phyloP scores from a whole-genome alignment of 176 grass and related monocot species.

The Carex pumila region DNA sequence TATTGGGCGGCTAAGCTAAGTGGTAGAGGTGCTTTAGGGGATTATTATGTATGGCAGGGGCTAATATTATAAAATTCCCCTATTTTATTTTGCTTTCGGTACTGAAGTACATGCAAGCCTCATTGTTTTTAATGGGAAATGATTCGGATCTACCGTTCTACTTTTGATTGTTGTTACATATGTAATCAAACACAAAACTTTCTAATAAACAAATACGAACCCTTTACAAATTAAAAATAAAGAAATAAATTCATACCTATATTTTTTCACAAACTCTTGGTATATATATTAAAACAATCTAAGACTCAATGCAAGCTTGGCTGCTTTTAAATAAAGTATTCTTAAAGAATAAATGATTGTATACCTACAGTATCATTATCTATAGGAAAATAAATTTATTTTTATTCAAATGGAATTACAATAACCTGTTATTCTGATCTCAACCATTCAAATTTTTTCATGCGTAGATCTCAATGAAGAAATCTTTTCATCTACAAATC shows the following conservation, averaged over 20 bases:
- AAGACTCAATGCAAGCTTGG: not conserved
- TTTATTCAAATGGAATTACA: too few species aligned
- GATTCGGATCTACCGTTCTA: not conserved
- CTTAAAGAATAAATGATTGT: not conserved
- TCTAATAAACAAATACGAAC: not conserved
- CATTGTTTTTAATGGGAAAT: not conserved
- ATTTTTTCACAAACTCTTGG: not conserved
- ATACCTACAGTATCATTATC: not conserved
- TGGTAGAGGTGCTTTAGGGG: not conserved
- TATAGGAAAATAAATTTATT: not conserved
- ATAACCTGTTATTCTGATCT: too few species aligned
- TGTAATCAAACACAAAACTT: not conserved
- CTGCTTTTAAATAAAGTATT: not conserved
- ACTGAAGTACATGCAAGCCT: slow-evolving; percentile 8
- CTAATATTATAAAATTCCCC: not conserved
- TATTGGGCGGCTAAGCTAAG: not conserved
- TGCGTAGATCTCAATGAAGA: too few species aligned
- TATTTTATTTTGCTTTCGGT: slow-evolving; percentile 10
- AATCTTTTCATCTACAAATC: too few species aligned
- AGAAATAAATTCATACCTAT: not conserved
- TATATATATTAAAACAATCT: not conserved
- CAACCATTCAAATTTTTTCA: too few species aligned
- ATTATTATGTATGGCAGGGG: not conserved
- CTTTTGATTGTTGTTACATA: not conserved
- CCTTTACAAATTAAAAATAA: not conserved